A percentile compares a stretch with the other conserved stretches of the same genome.
Evolutionary conservation across 208 protist species (phyloP).

Genomic region (Wallacemonas collosoma): DNA sequence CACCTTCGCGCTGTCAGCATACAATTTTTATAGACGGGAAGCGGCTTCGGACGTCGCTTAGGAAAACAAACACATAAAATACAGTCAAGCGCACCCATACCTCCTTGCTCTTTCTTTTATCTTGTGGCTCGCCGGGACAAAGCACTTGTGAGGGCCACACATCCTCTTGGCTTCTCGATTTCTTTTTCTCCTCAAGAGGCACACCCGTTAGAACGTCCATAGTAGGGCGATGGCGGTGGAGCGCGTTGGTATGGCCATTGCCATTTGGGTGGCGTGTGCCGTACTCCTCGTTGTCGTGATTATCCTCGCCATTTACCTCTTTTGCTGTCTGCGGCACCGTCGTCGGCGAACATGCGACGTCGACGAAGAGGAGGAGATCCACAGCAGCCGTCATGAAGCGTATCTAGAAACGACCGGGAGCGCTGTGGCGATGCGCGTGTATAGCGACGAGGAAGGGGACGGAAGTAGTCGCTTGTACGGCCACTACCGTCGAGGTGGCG

Average conservation of each 20-base stretch:
- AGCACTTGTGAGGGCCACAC: no score
- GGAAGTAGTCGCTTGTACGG: background rate
- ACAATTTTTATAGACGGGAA: no score
- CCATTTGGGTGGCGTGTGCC: slow-evolving; percentile 56
- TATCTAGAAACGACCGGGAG: background rate
- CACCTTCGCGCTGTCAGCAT: no score
- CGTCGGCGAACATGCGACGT: background rate
- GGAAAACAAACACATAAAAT: no score
- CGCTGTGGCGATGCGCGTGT: background rate
- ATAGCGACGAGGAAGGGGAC: background rate
- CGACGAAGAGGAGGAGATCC: slow-evolving; percentile 6
- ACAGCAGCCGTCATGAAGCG: background rate
- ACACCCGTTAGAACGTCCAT: no score
- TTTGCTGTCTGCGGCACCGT: slow-evolving; percentile 19
- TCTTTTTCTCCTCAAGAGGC: no score
- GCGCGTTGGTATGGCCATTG: slow-evolving; percentile 44
- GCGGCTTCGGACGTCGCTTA: no score
- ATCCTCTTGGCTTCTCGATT: no score
- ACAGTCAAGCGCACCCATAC: no score
- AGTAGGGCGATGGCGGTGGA: slow-evolving; percentile 33
- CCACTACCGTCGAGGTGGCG: slow-evolving; percentile 3
- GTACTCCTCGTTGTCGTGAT: slow-evolving; percentile 52
- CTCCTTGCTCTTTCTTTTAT: no score
- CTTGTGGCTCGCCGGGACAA: no score
- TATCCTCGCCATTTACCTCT: slow-evolving; percentile 34